Evolutionary conservation across 192 early-diverging fungal species (phyloP).

Genomic region (Podila verticillata): DNA sequence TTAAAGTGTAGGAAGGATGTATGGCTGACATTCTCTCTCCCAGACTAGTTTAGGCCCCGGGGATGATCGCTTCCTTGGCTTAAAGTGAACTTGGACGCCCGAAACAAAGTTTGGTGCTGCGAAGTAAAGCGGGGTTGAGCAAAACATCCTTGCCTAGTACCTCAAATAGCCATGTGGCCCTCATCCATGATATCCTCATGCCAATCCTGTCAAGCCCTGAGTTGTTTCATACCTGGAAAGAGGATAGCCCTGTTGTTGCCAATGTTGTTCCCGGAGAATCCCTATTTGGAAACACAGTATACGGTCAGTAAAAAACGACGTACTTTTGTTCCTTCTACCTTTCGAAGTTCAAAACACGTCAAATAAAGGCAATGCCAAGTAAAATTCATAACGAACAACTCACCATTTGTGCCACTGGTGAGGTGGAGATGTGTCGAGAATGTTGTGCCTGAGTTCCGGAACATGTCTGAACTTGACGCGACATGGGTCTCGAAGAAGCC

Average conservation of each 20-base stretch:
- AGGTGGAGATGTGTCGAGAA: conserved; percentile 1
- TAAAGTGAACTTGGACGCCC: no score
- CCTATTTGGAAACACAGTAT: background rate
- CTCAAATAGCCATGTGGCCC: no score
- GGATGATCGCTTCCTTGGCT: no score
- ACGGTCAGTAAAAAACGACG: background rate
- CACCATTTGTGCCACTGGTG: background rate
- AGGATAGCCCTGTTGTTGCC: conserved; percentile 43
- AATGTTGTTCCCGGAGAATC: background rate
- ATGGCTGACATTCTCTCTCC: no score
- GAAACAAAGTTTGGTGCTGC: background rate
- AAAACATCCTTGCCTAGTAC: no score
- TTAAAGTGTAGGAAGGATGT: no score
- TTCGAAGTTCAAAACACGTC: no score
- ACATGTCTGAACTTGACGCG: background rate
- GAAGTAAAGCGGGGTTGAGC: background rate
- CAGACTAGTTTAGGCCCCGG: no score
- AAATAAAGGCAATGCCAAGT: no score
- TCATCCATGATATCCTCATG: background rate
- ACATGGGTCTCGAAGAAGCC: no score
- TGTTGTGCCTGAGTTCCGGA: background rate
- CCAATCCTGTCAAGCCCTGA: background rate
- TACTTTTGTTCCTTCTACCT: no score
- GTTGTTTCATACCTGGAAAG: conserved; percentile 36
- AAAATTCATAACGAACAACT: background rate